A percentile compares a stretch with the other conserved stretches of the same genome.
phyloP scores from a whole-genome alignment of 2,329 filamentous ascomycete genomes.

The Hortaea werneckii region DNA sequence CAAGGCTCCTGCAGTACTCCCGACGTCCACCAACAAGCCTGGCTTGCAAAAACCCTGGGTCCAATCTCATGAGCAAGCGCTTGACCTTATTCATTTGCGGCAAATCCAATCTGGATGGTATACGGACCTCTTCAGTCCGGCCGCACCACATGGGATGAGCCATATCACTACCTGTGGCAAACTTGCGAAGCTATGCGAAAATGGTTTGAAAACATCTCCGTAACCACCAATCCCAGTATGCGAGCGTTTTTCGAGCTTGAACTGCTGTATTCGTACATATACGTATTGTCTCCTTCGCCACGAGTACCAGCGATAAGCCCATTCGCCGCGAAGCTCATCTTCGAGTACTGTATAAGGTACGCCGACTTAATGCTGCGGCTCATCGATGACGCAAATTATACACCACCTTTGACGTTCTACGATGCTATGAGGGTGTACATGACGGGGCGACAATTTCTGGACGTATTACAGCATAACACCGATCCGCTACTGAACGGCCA shows the following conservation, averaged over 20 bases:
- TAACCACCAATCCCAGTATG: constrained; percentile 53
- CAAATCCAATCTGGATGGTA: constrained; percentile 82
- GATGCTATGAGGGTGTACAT: constrained; percentile 79
- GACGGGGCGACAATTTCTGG: constrained; percentile 48
- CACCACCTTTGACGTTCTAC: constrained; percentile 71
- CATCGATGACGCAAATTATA: constrained; percentile 47
- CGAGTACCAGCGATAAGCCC: constrained; percentile 62
- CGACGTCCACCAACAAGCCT: constrained; percentile 13
- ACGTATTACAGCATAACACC: constrained; percentile 45
- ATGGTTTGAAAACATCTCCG: constrained; percentile 72
- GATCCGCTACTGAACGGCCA: constrained; percentile 34
- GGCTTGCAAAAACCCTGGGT: constrained; percentile 35
- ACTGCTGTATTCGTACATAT: constrained; percentile 79
- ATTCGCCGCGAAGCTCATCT: constrained; percentile 67
- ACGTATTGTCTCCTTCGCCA: constrained; percentile 73
- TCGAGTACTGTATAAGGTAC: constrained; percentile 78
- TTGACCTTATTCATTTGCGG: constrained; percentile 74
- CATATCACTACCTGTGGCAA: constrained; percentile 63
- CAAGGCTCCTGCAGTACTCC: constrained; percentile 12
- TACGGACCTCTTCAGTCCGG: constrained; percentile 77
- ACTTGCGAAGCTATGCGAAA: constrained; percentile 65
- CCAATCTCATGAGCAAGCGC: constrained; percentile 56
- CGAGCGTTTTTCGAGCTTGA: constrained; percentile 77
- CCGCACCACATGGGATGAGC: constrained; percentile 55
- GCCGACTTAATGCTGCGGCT: constrained; percentile 63